A percentile compares a stretch with the other conserved stretches of the same genome.
These are phyloP conservation scores for Trametes elegans DNA, from an alignment of 768 basidiomycete species.

Conservation along the genomic window DNA sequence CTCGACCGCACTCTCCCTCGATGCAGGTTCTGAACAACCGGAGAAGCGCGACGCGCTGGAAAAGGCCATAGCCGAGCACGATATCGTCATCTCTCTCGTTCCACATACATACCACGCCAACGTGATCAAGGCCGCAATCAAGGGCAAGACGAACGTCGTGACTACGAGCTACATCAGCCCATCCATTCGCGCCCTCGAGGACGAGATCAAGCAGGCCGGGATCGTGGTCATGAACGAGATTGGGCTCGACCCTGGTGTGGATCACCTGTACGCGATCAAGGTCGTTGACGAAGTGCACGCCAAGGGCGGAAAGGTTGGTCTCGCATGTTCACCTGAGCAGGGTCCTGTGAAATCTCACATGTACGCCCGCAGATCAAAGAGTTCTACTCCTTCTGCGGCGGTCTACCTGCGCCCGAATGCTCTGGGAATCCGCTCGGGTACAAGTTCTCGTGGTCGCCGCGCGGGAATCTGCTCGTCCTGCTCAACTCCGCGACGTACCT, in stretches of 20 bases:
- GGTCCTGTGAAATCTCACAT: not conserved
- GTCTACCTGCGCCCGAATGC: conserved; percentile 89
- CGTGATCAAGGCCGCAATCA: conserved; percentile 91
- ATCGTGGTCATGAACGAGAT: conserved; percentile 98
- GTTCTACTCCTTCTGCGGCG: conserved; percentile 95
- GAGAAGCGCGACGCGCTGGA: conserved; percentile 69
- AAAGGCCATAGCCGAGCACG: conserved; percentile 76
- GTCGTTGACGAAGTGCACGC: conserved; percentile 91
- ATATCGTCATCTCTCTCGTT: conserved; percentile 94
- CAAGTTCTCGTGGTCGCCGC: conserved; percentile 99
- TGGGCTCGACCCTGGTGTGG: conserved; percentile 94
- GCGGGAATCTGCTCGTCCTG: conserved; percentile 92
- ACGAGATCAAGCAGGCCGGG: conserved; percentile 78
- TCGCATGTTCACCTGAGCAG: conserved; percentile 12
- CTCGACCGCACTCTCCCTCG: conserved; percentile 74
- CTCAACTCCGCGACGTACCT: conserved; percentile 87
- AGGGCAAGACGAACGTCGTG: conserved; percentile 86
- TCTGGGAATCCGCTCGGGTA: conserved; percentile 95
- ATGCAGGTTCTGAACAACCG: conserved; percentile 46
- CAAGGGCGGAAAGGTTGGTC: conserved; percentile 82
- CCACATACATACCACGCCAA: conserved; percentile 89
- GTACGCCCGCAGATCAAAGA: conserved; percentile 63
- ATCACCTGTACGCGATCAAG: conserved; percentile 92
- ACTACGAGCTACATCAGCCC: conserved; percentile 95
- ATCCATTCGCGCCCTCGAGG: conserved; percentile 84